A percentile compares a stretch with the other conserved stretches of the same genome.
phyloP scores from a whole-genome alignment of 495 filamentous ascomycete species.

The Geoglossum glabrum region DNA sequence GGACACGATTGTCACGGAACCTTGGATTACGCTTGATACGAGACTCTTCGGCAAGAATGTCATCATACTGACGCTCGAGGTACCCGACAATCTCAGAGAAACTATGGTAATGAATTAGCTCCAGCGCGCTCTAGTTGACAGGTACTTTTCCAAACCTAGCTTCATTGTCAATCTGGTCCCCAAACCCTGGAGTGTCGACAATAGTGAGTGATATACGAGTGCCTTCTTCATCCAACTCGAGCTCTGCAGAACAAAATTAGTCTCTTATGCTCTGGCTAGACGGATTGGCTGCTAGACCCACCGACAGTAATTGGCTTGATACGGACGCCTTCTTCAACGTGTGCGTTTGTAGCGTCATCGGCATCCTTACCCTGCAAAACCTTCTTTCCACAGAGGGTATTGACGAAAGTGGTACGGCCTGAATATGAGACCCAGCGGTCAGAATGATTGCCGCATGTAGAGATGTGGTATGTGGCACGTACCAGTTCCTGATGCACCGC shows the following conservation, averaged over 20 bases:
- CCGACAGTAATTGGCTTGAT: conserved; percentile 98
- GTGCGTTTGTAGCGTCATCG: conserved; percentile 71
- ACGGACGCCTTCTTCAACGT: conserved; percentile 87
- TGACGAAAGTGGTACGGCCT: conserved; percentile 98
- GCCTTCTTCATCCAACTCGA: conserved; percentile 94
- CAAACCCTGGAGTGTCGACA: conserved; percentile 95
- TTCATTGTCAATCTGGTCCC: conserved; percentile 98
- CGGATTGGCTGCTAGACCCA: conserved; percentile 25
- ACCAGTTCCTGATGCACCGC: conserved; percentile 96
- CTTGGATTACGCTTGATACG: conserved; percentile 99
- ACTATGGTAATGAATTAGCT: conserved; percentile 27
- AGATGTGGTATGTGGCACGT: conserved; percentile 25
- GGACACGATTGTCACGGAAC: conserved; percentile 96
- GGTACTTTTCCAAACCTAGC: conserved; percentile 47
- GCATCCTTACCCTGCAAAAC: conserved; percentile 76
- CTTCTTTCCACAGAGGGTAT: conserved; percentile 90
- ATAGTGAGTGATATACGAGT: conserved; percentile 95
- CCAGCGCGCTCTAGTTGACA: conserved; percentile 4
- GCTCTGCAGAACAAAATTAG: conserved; percentile 35
- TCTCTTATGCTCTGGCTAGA: not conserved
- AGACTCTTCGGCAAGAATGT: conserved; percentile 95
- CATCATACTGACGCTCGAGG: conserved; percentile 96
- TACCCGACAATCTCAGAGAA: conserved; percentile 95
- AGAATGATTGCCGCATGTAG: not conserved
- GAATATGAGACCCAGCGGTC: conserved; percentile 2